phyloP scores from a whole-genome alignment of 306 rosid genomes.

The Pyrus betulifolia region DNA sequence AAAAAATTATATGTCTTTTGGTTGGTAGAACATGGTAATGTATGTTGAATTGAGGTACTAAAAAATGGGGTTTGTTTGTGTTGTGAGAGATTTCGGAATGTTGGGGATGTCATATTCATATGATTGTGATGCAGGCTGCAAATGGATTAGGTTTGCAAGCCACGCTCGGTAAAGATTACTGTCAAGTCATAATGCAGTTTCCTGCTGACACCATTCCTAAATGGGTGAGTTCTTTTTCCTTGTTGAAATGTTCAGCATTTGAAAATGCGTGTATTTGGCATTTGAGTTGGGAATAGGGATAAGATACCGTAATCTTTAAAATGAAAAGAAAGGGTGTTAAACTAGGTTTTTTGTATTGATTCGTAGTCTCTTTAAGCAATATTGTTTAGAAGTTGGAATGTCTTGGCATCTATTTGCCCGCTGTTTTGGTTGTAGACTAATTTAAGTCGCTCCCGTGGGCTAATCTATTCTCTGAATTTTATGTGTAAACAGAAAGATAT shows the following conservation, averaged over 20 bases:
- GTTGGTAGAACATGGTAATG: neutral
- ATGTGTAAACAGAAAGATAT: slow-evolving; percentile 68
- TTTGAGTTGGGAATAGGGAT: neutral
- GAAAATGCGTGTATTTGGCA: neutral
- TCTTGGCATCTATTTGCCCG: neutral
- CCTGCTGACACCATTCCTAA: slow-evolving; percentile 77
- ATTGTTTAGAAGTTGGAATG: neutral
- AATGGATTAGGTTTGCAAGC: slow-evolving; percentile 91
- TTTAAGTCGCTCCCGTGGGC: neutral
- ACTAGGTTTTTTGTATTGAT: neutral
- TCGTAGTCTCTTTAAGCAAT: neutral
- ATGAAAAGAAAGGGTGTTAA: neutral
- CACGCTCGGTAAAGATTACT: slow-evolving; percentile 43
- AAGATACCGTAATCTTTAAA: neutral
- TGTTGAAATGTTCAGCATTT: neutral
- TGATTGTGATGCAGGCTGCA: slow-evolving; percentile 46
- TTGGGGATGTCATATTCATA: neutral
- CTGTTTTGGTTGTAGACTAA: neutral
- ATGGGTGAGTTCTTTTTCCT: slow-evolving; percentile 57
- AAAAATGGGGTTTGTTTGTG: neutral
- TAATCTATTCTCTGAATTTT: slow-evolving; percentile 15
- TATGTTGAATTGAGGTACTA: neutral
- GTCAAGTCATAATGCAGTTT: slow-evolving; percentile 59
- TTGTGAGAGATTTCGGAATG: neutral
- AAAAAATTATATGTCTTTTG: neutral